Conservation (phyloP, 768 basidiomycete genomes). For the Rhodotorula graminis region DNA sequence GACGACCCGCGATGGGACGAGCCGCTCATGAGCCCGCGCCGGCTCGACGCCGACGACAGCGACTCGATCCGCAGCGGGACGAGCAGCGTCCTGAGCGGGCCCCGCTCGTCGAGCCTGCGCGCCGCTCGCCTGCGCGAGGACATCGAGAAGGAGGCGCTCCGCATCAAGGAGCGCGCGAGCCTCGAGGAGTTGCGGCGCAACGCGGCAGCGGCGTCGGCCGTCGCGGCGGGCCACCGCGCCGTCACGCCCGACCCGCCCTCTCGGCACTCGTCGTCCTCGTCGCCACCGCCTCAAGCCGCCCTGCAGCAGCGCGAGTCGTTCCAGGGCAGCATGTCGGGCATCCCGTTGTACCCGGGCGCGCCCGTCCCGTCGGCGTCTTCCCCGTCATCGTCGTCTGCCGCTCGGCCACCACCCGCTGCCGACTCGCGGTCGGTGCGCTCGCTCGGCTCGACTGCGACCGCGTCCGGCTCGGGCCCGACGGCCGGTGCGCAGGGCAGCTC, state of each 20-base stretch:
- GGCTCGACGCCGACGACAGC: neutral
- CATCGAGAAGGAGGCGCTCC: slow-evolving; percentile 26
- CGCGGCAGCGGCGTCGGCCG: neutral
- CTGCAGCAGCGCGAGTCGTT: neutral
- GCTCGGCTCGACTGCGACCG: neutral
- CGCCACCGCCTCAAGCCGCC: neutral
- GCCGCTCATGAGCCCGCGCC: neutral
- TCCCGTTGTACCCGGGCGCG: slow-evolving; percentile 21
- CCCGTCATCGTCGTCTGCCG: too few species aligned
- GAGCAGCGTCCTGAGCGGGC: neutral
- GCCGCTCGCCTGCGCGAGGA: slow-evolving; percentile 26
- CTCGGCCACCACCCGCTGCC: neutral
- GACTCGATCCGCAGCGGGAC: slow-evolving; percentile 13
- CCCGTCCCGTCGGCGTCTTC: neutral
- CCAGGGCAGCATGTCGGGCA: slow-evolving; percentile 2
- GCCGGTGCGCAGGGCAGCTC: neutral
- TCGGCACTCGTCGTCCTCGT: neutral
- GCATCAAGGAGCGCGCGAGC: slow-evolving; percentile 16
- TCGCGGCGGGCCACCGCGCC: neutral
- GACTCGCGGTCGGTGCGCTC: slow-evolving; percentile 23
- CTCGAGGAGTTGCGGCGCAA: slow-evolving; percentile 2
- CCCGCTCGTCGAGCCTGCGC: slow-evolving; percentile 10
- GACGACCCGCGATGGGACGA: neutral
- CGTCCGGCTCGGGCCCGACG: neutral
- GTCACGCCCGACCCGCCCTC: neutral